Evolutionary conservation across 768 basidiomycete genomes (phyloP), one percentile per base, ranked within the genome.

Genomic region (Agaricus subrufescens): DNA sequence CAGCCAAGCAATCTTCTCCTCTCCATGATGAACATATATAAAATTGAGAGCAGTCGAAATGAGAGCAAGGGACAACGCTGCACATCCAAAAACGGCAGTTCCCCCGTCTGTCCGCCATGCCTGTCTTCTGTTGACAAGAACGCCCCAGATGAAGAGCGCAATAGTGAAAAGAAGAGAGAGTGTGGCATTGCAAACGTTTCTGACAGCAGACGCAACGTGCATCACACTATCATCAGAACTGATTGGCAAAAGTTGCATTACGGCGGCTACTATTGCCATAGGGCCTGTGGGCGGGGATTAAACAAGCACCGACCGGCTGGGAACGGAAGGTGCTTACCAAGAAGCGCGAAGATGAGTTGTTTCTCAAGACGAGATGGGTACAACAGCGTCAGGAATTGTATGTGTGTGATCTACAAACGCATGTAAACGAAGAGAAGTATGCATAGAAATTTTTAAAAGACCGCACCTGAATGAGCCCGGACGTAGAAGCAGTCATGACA

Each of bases 51-150:
- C 85, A 3, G 93, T 94, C 53, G 88, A 89, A 42, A 87, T 72
- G 48, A 94, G 64, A 10, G 96, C 94, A n/a, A 99, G 80, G 1
- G 79, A 62, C 56, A 98, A 78, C 0, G 95, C 91, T 2, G 88
- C 91, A 15, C 78, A 81, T 15, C 97, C 97, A 63, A 99, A 99
- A 0, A 86, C 89, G 0, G 94, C 94, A 0, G 97, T 98, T 8
- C 96, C 95, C 12, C 97, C 97, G 63, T 98, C 96, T 0, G 89
- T 91, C 37, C 96, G 83, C 97, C 97, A 99, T 2, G 97, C 97
- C 51, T 91, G 84, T 46, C 83, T 79, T 25, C 94, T 84, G 66
- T 98, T 98, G 61, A 98, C 82, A 56, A 91, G 72, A 58, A 91
- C 78, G 34, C 97, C 97, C 97, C 97, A 99, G 58, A 97, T 84